phyloP scores from a whole-genome alignment of 352 stramenopile species.

The Pythium monospermum region DNA sequence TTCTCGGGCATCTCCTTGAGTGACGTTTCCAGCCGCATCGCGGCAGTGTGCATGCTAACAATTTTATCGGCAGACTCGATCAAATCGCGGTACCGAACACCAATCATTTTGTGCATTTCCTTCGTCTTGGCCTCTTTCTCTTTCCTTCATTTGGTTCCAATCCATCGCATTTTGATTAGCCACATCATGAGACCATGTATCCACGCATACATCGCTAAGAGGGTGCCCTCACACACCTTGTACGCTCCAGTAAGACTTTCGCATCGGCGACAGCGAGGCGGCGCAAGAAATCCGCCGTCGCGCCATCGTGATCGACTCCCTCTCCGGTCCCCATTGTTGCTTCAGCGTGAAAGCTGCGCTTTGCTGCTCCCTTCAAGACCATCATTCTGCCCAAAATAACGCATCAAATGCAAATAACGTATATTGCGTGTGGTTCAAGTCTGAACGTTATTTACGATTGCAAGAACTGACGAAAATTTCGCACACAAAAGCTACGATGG shows the following conservation, averaged over 20 bases:
- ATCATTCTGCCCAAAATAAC: conserved; percentile 14
- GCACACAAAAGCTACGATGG: background rate
- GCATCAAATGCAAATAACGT: too few relatives aligned
- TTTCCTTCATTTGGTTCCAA: conserved; percentile 28
- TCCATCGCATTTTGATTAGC: background rate
- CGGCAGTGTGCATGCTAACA: conserved; percentile 88
- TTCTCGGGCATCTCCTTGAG: conserved; percentile 83
- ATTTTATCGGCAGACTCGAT: conserved; percentile 93
- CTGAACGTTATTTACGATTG: background rate
- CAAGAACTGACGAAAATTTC: background rate
- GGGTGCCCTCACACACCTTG: conserved; percentile 33
- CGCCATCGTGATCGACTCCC: conserved; percentile 8
- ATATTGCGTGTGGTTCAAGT: background rate
- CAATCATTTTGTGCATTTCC: conserved; percentile 92
- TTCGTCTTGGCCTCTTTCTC: conserved; percentile 86
- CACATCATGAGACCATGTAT: too few relatives aligned
- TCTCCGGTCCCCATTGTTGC: conserved; percentile 10
- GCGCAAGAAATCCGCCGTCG: conserved; percentile 58
- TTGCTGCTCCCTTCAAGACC: conserved; percentile 24
- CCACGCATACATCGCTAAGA: background rate
- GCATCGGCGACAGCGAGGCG: conserved; percentile 77
- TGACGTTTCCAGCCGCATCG: conserved; percentile 69
- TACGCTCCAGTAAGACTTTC: conserved; percentile 76
- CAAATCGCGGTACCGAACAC: conserved; percentile 88
- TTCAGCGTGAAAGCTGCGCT: background rate